phyloP scores from a whole-genome alignment of 2,329 filamentous ascomycete genomes.

The Davidsoniella virescens region DNA sequence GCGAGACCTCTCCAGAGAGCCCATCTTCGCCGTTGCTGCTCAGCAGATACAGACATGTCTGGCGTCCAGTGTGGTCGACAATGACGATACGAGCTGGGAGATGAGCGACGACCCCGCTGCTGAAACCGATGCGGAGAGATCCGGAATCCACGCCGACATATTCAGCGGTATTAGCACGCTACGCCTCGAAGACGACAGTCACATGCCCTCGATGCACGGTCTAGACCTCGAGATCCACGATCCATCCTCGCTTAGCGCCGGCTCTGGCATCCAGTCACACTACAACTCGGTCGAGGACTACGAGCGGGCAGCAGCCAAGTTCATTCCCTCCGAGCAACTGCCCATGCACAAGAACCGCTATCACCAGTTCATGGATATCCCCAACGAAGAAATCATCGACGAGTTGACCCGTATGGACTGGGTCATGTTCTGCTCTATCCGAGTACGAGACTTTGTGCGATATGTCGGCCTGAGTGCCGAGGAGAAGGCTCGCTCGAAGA shows the following conservation, averaged over 20 bases:
- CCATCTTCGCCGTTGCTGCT: constrained; percentile 70
- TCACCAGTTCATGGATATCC: constrained; percentile 74
- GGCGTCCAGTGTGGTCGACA: constrained; percentile 55
- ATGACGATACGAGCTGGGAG: constrained; percentile 91
- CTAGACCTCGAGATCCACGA: constrained; percentile 14
- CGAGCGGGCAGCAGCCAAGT: constrained; percentile 55
- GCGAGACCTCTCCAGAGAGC: constrained; percentile 52
- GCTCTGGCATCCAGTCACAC: constrained; percentile 18
- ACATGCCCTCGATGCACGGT: constrained; percentile 12
- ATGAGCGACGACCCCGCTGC: constrained; percentile 45
- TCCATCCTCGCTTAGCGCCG: constrained; percentile 6
- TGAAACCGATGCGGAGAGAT: constrained; percentile 18
- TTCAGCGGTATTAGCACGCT: constrained; percentile 30
- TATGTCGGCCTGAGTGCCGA: constrained; percentile 64
- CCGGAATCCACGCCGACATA: constrained; percentile 23
- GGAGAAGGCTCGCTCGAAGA: constrained; percentile 59
- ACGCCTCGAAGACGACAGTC: constrained; percentile 29
- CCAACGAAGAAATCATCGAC: constrained; percentile 71
- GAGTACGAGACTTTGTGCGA: constrained; percentile 80
- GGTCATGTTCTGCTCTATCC: constrained; percentile 94
- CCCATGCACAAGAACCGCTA: constrained; percentile 74
- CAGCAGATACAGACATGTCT: constrained; percentile 72
- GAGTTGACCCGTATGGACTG: constrained; percentile 94
- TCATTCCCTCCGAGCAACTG: constrained; percentile 53
- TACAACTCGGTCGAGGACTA: constrained; percentile 62